phyloP scores from a whole-genome alignment of 1,284 basidiomycete genomes.

The Cutaneotrichosporon mucoides region DNA sequence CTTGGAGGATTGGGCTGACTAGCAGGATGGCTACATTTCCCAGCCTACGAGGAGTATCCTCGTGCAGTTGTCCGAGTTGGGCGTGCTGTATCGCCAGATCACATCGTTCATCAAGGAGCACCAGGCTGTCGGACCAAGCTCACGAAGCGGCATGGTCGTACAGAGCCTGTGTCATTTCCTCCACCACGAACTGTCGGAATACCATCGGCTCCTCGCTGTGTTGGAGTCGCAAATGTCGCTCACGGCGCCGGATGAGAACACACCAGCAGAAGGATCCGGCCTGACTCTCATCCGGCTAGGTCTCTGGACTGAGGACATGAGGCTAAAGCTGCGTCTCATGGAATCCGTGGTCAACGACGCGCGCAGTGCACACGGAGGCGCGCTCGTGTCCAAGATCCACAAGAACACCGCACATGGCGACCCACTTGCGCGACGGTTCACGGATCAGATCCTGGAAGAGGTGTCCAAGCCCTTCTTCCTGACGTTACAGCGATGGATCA shows the following conservation, averaged over 20 bases:
- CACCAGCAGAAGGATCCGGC: constrained; percentile 56
- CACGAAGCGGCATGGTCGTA: constrained; percentile 67
- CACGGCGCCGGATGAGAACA: constrained; percentile 3
- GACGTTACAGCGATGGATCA: constrained; percentile 91
- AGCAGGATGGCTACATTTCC: constrained; percentile 60
- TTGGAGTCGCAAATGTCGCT: constrained; percentile 81
- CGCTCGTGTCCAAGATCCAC: constrained; percentile 91
- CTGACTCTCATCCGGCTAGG: constrained; percentile 82
- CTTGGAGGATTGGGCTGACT: not conserved
- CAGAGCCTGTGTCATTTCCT: constrained; percentile 94
- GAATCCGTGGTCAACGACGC: constrained; percentile 90
- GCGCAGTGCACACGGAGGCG: constrained; percentile 74
- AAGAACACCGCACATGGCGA: constrained; percentile 95
- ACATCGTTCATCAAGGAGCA: constrained; percentile 62
- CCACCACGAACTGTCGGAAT: constrained; percentile 85
- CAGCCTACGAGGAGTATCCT: constrained; percentile 72
- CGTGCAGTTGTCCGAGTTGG: constrained; percentile 86
- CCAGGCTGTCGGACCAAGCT: constrained; percentile 56
- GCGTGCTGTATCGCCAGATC: constrained; percentile 83
- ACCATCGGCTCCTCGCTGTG: constrained; percentile 86
- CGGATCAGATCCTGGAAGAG: constrained; percentile 86
- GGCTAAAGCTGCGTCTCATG: constrained; percentile 93
- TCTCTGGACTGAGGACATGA: constrained; percentile 92
- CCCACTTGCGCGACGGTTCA: constrained; percentile 88
- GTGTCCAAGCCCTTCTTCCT: constrained; percentile 96